These are phyloP conservation scores for Daldinia childiae DNA, from an alignment of 495 filamentous ascomycete genomes.

Conservation along the genomic window DNA sequence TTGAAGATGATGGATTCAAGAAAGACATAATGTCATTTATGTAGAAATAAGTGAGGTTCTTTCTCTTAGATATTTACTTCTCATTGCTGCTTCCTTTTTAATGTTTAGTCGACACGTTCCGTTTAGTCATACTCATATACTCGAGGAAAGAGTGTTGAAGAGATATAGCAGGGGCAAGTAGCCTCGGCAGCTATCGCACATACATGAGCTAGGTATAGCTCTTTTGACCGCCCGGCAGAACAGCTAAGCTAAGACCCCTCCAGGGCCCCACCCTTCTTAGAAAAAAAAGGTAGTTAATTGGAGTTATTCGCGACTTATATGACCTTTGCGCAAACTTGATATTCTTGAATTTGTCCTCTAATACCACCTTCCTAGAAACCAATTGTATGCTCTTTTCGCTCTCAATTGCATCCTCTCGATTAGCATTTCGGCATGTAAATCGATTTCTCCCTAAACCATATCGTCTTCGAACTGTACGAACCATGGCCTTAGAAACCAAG, in stretches of 20 bases:
- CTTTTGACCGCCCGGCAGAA: conserved; percentile 28
- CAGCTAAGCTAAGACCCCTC: not conserved
- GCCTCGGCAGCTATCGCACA: not conserved
- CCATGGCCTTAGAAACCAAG: conserved; percentile 28
- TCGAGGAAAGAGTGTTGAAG: not conserved
- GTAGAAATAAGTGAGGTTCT: not conserved
- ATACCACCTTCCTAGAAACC: not conserved
- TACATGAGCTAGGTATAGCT: conserved; percentile 8
- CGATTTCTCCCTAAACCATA: conserved; percentile 8
- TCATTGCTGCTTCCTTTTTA: not conserved
- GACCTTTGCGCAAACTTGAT: not conserved
- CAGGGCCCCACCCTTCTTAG: not conserved
- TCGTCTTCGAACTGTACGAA: conserved; percentile 33
- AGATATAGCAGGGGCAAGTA: not conserved
- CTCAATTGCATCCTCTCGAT: conserved; percentile 1
- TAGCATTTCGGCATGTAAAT: conserved; percentile 29
- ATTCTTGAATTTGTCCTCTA: not conserved
- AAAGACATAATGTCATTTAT: not conserved
- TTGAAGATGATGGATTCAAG: not conserved
- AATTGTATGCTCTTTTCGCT: conserved; percentile 33
- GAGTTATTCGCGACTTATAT: not conserved
- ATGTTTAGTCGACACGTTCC: not conserved
- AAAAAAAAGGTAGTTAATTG: conserved; percentile 13
- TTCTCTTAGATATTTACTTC: not conserved
- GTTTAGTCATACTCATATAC: not conserved